Base-by-base conservation (phyloP, 176 grass and related monocot genomes). In the Ananas comosus region DNA sequence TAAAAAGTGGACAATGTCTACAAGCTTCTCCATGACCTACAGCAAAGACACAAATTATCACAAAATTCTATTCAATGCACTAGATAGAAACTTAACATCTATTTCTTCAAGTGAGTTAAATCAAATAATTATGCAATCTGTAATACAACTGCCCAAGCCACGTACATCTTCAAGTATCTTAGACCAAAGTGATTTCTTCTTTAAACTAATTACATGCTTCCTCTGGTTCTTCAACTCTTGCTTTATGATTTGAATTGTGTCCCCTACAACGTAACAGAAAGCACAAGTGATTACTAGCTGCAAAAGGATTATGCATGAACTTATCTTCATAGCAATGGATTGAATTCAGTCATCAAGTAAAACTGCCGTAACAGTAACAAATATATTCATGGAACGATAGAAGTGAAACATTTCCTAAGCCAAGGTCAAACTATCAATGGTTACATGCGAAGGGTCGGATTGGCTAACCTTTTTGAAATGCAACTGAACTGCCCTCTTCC, bases 141-240 rank as follows among this genome's bases (percentile, higher is more conserved):
- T 29, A n/a, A 17, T 16, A 59, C 33, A 77, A 12, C 16, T 13
- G 48, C n/a, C 11, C 8, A 49, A 76, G 3, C 58, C 16, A 27
- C 48, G 64, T 84, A 92, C 89, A 64, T 85, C 65, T 80, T 92
- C 82, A 51, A 83, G 79, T 65, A 75, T 92, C 82, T 78, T 88
- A 49, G 51, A 50, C 85, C 79, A 85, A 78, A 92, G 85, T 72
- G 89, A 65, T 80, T 80, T 74, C 67, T 83, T 92, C 65, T 76
- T 78, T 78, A 83, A 67, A 10, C 67, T 72, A 53, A 69, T 71
- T 12, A 88, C 70, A 49, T 74, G 73, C 22, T 67, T 73, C 61
- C 19, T 83, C 69, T 91, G 84, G 2, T 67, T 91, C 23, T 87
- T 71, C 63, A 91, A 63, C 23, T 84, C 69, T 84, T 84, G 47